Base-by-base conservation (phyloP, 2,329 filamentous ascomycete genomes). In the Sarocladium strictum region DNA sequence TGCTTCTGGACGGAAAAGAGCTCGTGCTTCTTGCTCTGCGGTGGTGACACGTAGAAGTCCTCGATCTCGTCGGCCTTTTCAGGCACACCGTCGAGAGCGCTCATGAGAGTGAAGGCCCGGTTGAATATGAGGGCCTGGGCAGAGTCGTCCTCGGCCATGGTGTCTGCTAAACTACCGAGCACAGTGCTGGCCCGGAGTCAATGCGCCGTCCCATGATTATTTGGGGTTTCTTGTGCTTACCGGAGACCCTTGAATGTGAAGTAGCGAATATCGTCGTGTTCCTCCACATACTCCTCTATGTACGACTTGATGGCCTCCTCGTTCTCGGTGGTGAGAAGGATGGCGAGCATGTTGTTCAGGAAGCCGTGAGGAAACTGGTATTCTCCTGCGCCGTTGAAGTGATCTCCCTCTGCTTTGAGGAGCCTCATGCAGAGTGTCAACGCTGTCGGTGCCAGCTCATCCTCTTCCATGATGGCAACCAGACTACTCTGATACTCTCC, bases 221-320 rank as follows among this genome's bases (percentile, higher is more conserved):
- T 5, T 10, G 10, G 3, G 15, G 76, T n/a, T 23, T 23, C 15
- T n/a, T 7, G 6, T 9, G 38, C 84, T 62, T 80, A 90, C 86
- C 81, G 81, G 61, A 96, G 75, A 14, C 82, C 81, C 62, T 85
- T 79, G 65, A 96, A 89, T 0, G 90, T 90, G 68, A 88, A 90
- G 68, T 86, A 96, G 59, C 90, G 80, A 57, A 97, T 78, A 68
- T 97, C 94, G 63, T 94, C 88, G 65, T 86, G 91, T 67, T 86
- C 78, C 66, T 89, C 85, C 51, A 91, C 77, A 66, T 85, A 97
- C 60, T 90, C 90, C 56, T 89, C 81, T 24, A 87, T 76, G 59
- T 93, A 97, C 54, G 90, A 85, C 47, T 83, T 77, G 52, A 84
- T 80, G n/a, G 86, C 75, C 33, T 79, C 76, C 37, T 82, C 79